Base-by-base conservation (phyloP, 805 yeast species). In the Saccharomyces eubayanus region DNA sequence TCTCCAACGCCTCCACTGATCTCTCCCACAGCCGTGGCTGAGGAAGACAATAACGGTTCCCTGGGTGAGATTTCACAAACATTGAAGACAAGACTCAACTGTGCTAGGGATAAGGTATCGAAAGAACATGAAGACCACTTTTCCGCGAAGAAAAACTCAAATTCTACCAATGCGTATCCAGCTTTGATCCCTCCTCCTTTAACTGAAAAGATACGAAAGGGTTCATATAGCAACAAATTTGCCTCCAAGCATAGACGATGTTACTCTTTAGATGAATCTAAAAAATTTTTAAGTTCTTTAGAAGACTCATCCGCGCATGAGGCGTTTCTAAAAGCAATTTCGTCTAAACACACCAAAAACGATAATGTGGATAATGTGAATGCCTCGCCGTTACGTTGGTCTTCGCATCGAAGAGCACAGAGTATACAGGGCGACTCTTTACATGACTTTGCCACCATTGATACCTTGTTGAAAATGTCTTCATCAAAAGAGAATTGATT, bases 21-120 rank as follows among this genome's bases (percentile, higher is more conserved):
- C 52, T 65, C 69, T 5, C 71, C 72, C n/a, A 59, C 43, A 8
- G 24, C 43, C 5, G 21, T 36, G 20, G 52, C 54, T 2, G 53
- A 51, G 46, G 58, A 58, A 49, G 68, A 57, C 20, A 63, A 60
- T 11, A 63, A 60, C 31, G 72, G 72, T 41, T 76, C 77, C 6
- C 73, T 73, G 9, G 64, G 74, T 48, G 72, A 72, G 49, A 67
- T 74, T 20, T 73, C 77, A 0, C 66, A 70, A 20, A 70, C 70
- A 54, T 61, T 74, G 36, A 72, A 71, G 53, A 70, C 76, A 11
- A 63, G 77, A 52, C 59, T 74, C 16, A 72, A 71, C 52, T 72
- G 73, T 58, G 78, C 78, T 1, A 66, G 71, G 57, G 71, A 72
- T 10, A 73, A 73, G 57, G 62, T 71, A 50, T 72, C 72, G 50